Base-by-base conservation (phyloP, 2,329 filamentous ascomycete genomes). In the Didymella pinodella region DNA sequence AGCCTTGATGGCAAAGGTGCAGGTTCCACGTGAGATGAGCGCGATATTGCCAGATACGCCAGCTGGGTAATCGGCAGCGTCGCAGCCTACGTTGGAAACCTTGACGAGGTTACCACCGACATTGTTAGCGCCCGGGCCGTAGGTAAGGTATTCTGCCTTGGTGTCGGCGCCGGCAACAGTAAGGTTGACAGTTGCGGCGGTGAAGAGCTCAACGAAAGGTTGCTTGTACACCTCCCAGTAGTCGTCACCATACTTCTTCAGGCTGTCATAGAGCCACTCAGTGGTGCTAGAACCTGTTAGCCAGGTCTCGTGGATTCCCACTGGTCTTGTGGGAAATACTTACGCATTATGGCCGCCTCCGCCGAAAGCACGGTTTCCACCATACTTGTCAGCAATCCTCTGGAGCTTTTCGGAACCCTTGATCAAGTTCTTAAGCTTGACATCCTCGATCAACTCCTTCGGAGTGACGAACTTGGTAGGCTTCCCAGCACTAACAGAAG, bases 1-100 rank as follows among this genome's bases (percentile, higher is more conserved):
- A 1, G 88, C 88, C 79, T 93, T 93, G 59, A 81, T 76, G 20
- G 86, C 87, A 66, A 93, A 93, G 14, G 86, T 63, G 71, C 90
- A 93, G 1, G 77, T 81, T 52, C 90, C 90, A 54, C 90, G 86
- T 40, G 82, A 80, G 64, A 93, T 82, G 34, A 93, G 81, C 5
- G 88, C 90, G 55, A 93, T 86, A 63, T 87, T 86, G 48, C 86
- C 88, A 43, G 80, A 73, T 5, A 88, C 78, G 0, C 78, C 75
- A 3, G 80, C 67, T 2, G 88, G 85, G 70, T 85, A 92, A 75
- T 92, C 88, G 5, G 63, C 62, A 5, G 79, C 76, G 16, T 83
- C 72, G 73, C 90, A 93, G 46, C 90, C 90, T 5, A 86, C 75
- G 68, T 88, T 87, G 10, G 78, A 75, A 10, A 89, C 85, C 11